Base-by-base conservation (phyloP, 2,329 filamentous ascomycete species). In the Periconia digitata region DNA sequence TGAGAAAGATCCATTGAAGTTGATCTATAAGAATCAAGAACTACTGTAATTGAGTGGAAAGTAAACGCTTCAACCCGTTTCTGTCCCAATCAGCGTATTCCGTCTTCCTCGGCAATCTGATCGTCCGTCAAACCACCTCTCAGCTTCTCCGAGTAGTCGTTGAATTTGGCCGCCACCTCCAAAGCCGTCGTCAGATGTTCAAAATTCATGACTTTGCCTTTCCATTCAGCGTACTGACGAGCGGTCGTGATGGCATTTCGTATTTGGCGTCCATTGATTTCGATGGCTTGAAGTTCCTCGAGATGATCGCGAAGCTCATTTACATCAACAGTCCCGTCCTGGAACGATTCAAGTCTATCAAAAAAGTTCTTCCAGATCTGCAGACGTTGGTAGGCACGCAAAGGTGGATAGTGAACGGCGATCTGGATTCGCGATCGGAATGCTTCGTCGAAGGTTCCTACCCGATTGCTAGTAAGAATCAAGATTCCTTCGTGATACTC, bases 401-500 rank as follows among this genome's bases (percentile, higher is more conserved):
- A 78, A 62, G 3, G 78, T 66, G 1, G 77, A 61, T 36, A 80
- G 67, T 35, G 75, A 70, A 41, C 74, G 70, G 27, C 24, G 3
- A 49, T 17, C 29, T 46, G 42, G 13, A 45, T 32, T n/a, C 47
- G 47, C 7, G 58, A 64, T 29, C 50, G 52, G 12, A 64, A 48
- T 1, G 59, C 59, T 8, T 57, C 46, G 36, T 65, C 60, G 47
- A 65, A 57, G 22, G 48, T 47, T 3, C 50, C 45, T 34, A 63
- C 58, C 16, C 55, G 55, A 41, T 63, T 64, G 4, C 59, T 63
- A 2, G 54, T 58, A 6, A 56, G 44, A 32, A 52, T 44, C 18
- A 50, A 18, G 22, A 54, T 23, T 16, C 54, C 58, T 21, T 59
- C 57, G 72, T 92, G 94, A 67, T 95, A 95, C 69, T 95, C 90